Conservation (phyloP, 495 filamentous ascomycete species). For the Podospora didyma region DNA sequence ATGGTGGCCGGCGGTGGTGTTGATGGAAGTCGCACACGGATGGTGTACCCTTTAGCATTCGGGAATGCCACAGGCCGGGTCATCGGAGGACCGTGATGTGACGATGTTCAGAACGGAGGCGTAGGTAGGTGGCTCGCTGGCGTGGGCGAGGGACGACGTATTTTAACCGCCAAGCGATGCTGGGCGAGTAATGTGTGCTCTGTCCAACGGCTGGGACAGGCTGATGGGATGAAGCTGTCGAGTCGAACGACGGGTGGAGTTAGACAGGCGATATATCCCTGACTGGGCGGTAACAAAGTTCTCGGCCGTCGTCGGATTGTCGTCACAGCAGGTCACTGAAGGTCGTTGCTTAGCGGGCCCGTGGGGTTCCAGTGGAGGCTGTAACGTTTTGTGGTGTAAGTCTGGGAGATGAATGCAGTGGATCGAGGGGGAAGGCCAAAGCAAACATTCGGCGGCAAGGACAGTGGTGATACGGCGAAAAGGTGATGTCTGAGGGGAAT, state of each 20-base stretch:
- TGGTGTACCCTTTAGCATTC: slow-evolving; percentile 9
- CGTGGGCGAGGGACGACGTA: background rate
- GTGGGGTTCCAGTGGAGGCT: background rate
- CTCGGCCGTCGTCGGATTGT: background rate
- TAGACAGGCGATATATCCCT: background rate
- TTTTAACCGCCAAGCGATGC: no score
- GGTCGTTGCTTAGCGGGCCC: background rate
- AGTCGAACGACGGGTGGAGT: background rate
- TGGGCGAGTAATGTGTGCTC: background rate
- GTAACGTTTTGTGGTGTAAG: no score
- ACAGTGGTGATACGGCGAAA: no score
- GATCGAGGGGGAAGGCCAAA: no score
- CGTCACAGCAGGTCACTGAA: background rate
- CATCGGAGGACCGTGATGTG: slow-evolving; percentile 16
- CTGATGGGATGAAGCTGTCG: background rate
- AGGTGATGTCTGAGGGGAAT: no score
- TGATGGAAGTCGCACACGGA: slow-evolving; percentile 6
- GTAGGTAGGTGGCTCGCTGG: background rate
- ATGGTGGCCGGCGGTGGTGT: background rate
- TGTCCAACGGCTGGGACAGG: background rate
- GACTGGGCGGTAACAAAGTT: background rate
- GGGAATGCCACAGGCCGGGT: slow-evolving; percentile 8
- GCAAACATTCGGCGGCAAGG: no score
- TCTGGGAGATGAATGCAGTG: no score
- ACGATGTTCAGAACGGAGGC: background rate